Percentiles rank a stretch among this genome's conserved stretches.
Evolutionary conservation across 306 rosid genomes (phyloP).

Genomic region (Cucumis cinereus): DNA sequence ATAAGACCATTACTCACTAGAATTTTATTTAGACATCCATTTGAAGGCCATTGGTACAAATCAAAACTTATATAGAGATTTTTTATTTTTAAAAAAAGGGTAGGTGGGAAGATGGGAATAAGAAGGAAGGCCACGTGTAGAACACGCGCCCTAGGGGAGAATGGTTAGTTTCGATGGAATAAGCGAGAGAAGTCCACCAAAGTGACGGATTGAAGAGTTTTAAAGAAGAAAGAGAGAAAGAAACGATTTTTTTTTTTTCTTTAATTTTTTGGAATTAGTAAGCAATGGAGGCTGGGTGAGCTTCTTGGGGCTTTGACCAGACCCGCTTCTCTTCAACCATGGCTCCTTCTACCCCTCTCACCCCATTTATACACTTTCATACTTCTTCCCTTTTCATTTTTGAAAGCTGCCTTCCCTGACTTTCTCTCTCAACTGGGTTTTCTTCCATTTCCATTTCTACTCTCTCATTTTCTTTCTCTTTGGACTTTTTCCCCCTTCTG

Average conservation of each 20-base stretch:
- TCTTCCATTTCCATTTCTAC: background rate
- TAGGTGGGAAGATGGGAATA: background rate
- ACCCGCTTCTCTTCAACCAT: slow-evolving; percentile 2
- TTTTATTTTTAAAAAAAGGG: no score
- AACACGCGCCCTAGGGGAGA: background rate
- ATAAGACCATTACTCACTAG: no score
- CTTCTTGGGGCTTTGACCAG: slow-evolving; percentile 8
- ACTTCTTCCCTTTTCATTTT: background rate
- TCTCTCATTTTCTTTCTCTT: background rate
- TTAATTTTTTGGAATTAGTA: background rate
- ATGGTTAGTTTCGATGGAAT: background rate
- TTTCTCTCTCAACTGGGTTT: background rate
- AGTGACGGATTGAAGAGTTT: background rate
- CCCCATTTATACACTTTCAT: background rate
- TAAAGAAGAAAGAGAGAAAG: background rate
- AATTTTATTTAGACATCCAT: no score
- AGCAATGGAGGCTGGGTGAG: slow-evolving; percentile 9
- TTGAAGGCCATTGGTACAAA: no score
- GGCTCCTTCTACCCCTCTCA: background rate
- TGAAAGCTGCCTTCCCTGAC: background rate
- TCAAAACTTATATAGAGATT: no score
- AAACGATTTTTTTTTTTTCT: background rate
- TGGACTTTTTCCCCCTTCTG: background rate
- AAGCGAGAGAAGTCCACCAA: slow-evolving; percentile 5
- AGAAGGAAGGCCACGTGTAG: background rate